Percentiles rank a stretch among this genome's conserved stretches.
phyloP scores from a whole-genome alignment of 1,284 basidiomycete species.

The Ustilago sp. region DNA sequence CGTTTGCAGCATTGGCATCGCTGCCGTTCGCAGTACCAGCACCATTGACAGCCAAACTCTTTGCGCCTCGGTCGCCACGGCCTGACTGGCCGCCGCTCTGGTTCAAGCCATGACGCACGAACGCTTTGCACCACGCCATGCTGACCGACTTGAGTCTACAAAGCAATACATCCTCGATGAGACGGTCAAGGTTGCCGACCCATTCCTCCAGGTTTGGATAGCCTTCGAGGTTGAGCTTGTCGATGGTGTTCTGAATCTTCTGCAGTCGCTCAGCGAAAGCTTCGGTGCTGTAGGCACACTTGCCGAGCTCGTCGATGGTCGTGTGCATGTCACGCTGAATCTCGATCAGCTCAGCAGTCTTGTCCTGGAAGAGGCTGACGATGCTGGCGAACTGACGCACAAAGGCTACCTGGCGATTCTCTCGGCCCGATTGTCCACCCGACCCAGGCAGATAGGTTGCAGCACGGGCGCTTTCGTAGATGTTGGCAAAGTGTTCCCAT shows the following conservation, averaged over 20 bases:
- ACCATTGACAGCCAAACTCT: constrained; percentile 20
- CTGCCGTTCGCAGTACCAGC: constrained; percentile 1
- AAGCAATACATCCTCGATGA: constrained; percentile 85
- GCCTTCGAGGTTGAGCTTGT: constrained; percentile 92
- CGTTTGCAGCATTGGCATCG: constrained; percentile 20
- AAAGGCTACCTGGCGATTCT: constrained; percentile 89
- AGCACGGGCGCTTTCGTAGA: constrained; percentile 73
- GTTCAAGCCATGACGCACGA: constrained; percentile 69
- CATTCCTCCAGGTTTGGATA: constrained; percentile 98
- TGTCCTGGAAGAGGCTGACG: constrained; percentile 83
- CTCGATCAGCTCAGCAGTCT: constrained; percentile 91
- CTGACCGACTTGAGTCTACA: constrained; percentile 83
- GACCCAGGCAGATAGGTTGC: constrained; percentile 66
- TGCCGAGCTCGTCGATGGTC: constrained; percentile 79
- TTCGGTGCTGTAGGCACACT: constrained; percentile 85
- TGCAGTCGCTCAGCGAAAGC: constrained; percentile 83
- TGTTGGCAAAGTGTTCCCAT: constrained; percentile 86
- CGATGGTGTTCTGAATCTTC: constrained; percentile 89
- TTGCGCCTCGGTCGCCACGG: constrained; percentile 20
- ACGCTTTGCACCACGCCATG: constrained; percentile 87
- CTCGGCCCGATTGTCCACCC: constrained; percentile 67
- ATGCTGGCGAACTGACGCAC: constrained; percentile 94
- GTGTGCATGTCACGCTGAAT: constrained; percentile 86
- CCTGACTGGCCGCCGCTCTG: constrained; percentile 12
- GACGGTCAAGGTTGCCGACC: constrained; percentile 87